These are phyloP conservation scores for Cystobasidium slooffiae DNA, from an alignment of 1,284 basidiomycete species.

Conservation along the genomic window DNA sequence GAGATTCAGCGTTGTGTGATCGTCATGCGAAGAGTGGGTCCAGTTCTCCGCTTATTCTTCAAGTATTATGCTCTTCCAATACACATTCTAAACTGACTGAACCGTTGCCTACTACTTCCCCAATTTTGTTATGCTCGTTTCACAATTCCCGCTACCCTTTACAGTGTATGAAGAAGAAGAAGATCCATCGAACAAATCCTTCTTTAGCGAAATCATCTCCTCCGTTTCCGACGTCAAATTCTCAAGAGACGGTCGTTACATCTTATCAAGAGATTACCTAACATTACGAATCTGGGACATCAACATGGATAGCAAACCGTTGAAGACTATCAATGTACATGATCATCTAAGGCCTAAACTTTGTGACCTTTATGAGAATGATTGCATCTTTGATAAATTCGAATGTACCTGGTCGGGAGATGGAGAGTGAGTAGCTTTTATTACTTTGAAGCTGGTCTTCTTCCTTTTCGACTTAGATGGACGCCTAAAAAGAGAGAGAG, in stretches of 20 bases:
- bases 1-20: slow-evolving; percentile 96
- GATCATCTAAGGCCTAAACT: slow-evolving; percentile 96
- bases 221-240: slow-evolving; percentile 99
- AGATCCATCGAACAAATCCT: slow-evolving; percentile 94
- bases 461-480: background rate
- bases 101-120: background rate
- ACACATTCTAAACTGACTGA: background rate
- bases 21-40: slow-evolving; percentile 89
- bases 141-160: slow-evolving; percentile 33
- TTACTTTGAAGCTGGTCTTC: background rate
- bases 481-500: too few species aligned
- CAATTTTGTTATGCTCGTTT: background rate
- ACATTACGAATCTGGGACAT: slow-evolving; percentile 99
- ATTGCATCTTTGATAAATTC: slow-evolving; percentile 99
- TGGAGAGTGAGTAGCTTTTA: slow-evolving; percentile 79
- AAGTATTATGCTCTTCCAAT: background rate
- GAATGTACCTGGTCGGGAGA: slow-evolving; percentile 96
- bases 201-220: slow-evolving; percentile 99
- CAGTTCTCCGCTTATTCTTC: slow-evolving; percentile 41
- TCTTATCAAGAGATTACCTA: slow-evolving; percentile 94
- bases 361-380: slow-evolving; percentile 99
- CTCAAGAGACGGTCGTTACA: slow-evolving; percentile 94
- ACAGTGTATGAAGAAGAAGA: slow-evolving; percentile 97
- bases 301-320: slow-evolving; percentile 95
- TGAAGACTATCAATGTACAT: slow-evolving; percentile 98